A percentile compares a stretch with the other conserved stretches of the same genome.
Evolutionary conservation across 371 early-diverging fungal genomes (phyloP).

Genomic region (Mortierella sp.): DNA sequence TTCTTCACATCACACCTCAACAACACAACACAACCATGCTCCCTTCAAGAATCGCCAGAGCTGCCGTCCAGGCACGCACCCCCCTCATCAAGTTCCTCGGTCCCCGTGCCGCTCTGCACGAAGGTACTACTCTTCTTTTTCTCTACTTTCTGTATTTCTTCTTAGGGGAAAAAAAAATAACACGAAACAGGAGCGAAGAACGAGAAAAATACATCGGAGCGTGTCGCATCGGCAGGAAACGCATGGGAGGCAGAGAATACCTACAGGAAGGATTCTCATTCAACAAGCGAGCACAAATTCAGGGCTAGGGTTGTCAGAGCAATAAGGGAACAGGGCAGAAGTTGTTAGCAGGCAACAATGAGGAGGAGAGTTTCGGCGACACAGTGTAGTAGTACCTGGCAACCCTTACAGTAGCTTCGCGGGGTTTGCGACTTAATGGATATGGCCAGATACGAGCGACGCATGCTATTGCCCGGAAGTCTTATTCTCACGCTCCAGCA

Average conservation of each 20-base stretch:
- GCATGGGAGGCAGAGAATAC: not conserved
- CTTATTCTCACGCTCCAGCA: not conserved
- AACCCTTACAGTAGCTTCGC: not conserved
- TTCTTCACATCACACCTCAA: not conserved
- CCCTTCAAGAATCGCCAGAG: slow-evolving; percentile 28
- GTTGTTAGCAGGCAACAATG: not conserved
- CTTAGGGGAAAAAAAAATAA: not conserved
- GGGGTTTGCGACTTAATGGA: not conserved
- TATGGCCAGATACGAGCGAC: not conserved
- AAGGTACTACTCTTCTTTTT: slow-evolving; percentile 11
- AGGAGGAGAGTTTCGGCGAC: not conserved
- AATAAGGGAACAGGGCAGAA: not conserved
- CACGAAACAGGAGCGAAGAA: not conserved
- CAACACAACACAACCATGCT: slow-evolving; percentile 20
- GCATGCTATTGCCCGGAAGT: not conserved
- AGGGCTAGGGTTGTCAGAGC: too few species aligned
- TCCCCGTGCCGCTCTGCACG: slow-evolving; percentile 48
- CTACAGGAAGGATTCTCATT: not conserved
- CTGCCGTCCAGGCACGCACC: slow-evolving; percentile 50
- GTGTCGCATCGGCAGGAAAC: not conserved
- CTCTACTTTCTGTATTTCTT: not conserved
- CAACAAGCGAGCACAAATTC: not conserved
- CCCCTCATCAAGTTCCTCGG: slow-evolving; percentile 66
- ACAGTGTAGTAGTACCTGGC: not conserved
- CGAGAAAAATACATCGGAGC: not conserved